A percentile compares a stretch with the other conserved stretches of the same genome.
Conservation (phyloP, 352 stramenopile genomes). For the Pythium vanterpoolii region DNA sequence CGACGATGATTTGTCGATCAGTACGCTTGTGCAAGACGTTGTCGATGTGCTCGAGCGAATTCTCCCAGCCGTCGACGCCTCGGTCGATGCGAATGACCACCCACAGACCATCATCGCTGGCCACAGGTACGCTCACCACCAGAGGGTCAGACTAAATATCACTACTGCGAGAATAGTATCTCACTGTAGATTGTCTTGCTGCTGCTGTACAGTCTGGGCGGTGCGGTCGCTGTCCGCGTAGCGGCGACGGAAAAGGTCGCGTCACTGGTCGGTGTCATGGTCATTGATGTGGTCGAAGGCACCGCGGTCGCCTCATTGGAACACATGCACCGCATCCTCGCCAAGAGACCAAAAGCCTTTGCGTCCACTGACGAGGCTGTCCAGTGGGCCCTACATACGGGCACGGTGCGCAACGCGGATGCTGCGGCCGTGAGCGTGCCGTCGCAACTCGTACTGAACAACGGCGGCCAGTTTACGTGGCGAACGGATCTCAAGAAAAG, state of each 20-base stretch:
- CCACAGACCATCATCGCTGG: conserved; percentile 71
- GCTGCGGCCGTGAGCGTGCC: conserved; percentile 78
- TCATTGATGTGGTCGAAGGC: conserved; percentile 88
- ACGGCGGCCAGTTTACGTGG: conserved; percentile 65
- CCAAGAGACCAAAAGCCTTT: conserved; percentile 67
- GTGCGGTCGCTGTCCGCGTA: conserved; percentile 76
- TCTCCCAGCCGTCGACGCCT: conserved; percentile 32
- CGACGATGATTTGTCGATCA: conserved; percentile 73
- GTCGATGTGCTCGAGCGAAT: conserved; percentile 54
- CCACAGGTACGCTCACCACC: conserved; percentile 53
- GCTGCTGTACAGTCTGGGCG: conserved; percentile 60
- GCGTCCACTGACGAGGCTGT: conserved; percentile 67
- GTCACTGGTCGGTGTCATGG: conserved; percentile 78
- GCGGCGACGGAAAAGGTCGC: conserved; percentile 49
- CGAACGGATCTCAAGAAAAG: conserved; percentile 74
- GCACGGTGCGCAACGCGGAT: conserved; percentile 70
- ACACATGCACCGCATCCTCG: conserved; percentile 82
- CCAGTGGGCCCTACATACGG: conserved; percentile 74
- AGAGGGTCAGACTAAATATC: not conserved
- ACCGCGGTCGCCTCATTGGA: conserved; percentile 81
- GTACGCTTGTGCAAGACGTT: conserved; percentile 66
- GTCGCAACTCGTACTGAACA: conserved; percentile 54
- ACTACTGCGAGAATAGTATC: not conserved
- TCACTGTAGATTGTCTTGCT: not conserved
- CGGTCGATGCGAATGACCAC: conserved; percentile 24